Percentiles rank a stretch among this genome's conserved stretches.
These are phyloP conservation scores for Hanseniaspora lindneri DNA, from an alignment of 805 yeast species.

Conservation along the genomic window DNA sequence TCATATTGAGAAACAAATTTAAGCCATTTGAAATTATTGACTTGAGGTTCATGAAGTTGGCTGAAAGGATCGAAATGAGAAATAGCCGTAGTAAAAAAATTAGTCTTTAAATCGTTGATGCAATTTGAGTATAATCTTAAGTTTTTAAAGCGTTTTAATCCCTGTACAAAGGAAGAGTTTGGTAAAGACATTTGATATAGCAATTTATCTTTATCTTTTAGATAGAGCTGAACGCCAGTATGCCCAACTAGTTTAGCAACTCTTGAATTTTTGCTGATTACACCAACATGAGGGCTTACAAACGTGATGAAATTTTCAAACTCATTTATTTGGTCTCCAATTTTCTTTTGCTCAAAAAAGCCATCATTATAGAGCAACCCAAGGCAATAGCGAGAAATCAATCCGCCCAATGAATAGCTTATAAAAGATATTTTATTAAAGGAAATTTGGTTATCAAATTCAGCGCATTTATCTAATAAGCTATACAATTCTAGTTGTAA, in stretches of 20 bases:
- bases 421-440: slow-evolving; percentile 60
- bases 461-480: slow-evolving; percentile 22
- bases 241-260: slow-evolving; percentile 56
- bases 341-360: slow-evolving; percentile 32
- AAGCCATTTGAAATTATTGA: slow-evolving; percentile 31
- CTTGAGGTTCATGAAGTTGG: slow-evolving; percentile 34
- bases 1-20: slow-evolving; percentile 41
- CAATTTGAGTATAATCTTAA: slow-evolving; percentile 60
- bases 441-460: slow-evolving; percentile 16
- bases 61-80: slow-evolving; percentile 49
- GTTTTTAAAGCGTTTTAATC: slow-evolving; percentile 41
- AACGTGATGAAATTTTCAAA: slow-evolving; percentile 54
- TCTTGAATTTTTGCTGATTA: slow-evolving; percentile 50
- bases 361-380: slow-evolving; percentile 52
- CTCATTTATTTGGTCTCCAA: slow-evolving; percentile 20
- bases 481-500: slow-evolving; percentile 53
- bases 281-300: slow-evolving; percentile 61
- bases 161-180: slow-evolving; percentile 46
- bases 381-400: slow-evolving; percentile 63
- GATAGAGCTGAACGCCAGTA: slow-evolving; percentile 64
- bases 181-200: slow-evolving; percentile 55
- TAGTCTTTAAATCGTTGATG: slow-evolving; percentile 66
- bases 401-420: slow-evolving; percentile 80
- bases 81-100: slow-evolving; percentile 75
- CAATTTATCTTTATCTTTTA: slow-evolving; percentile 48